Conservation (phyloP, 495 filamentous ascomycete genomes). For the Penicillium ochrochloron region DNA sequence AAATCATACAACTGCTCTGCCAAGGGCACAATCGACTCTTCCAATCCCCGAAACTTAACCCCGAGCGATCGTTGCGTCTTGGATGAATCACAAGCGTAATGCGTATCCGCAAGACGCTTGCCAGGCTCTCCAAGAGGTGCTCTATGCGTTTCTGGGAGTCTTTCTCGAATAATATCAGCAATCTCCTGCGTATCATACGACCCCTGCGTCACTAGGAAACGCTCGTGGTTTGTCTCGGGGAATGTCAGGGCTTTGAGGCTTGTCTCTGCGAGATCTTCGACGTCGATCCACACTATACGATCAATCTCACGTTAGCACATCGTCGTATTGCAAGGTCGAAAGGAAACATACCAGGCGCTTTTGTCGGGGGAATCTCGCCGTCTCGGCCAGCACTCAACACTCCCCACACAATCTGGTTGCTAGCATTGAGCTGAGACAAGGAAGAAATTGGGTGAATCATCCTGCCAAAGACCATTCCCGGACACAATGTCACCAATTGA, state of each 20-base stretch:
- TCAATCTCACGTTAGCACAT: neutral
- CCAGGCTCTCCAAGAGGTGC: conserved; percentile 33
- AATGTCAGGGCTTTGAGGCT: conserved; percentile 36
- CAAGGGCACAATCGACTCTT: conserved; percentile 29
- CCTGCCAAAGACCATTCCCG: conserved; percentile 36
- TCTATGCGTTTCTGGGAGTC: conserved; percentile 28
- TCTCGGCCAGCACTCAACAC: conserved; percentile 28
- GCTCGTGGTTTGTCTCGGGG: conserved; percentile 34
- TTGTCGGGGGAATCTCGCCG: conserved; percentile 26
- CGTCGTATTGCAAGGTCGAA: neutral
- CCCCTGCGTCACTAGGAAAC: conserved; percentile 38
- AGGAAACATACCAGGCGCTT: conserved; percentile 26
- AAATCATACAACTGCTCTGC: conserved; percentile 31
- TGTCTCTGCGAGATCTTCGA: conserved; percentile 41
- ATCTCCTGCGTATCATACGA: conserved; percentile 40
- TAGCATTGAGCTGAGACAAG: conserved; percentile 30
- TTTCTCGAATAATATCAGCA: conserved; percentile 34
- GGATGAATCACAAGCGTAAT: conserved; percentile 37
- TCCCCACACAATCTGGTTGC: conserved; percentile 38
- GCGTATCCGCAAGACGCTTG: conserved; percentile 27
- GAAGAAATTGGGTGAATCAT: conserved; percentile 37
- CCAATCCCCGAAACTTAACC: conserved; percentile 21
- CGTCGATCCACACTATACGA: conserved; percentile 33
- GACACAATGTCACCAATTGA: conserved; percentile 32
- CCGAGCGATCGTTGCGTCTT: conserved; percentile 26